phyloP scores from a whole-genome alignment of 176 grass and related monocot species.

The Oryza meridionalis region DNA sequence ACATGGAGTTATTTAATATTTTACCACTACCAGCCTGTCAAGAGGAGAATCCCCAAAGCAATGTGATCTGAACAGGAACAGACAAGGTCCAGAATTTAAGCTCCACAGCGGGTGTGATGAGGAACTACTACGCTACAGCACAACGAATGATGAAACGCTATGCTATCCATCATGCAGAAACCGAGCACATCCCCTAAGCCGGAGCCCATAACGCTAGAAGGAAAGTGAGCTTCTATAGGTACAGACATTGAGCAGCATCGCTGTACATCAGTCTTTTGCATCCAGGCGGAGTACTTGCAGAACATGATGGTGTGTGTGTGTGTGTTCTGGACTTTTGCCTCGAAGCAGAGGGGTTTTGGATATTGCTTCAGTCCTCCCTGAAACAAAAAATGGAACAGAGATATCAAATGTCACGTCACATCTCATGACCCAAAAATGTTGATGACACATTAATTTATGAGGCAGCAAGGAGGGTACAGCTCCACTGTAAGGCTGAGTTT shows the following conservation, averaged over 20 bases:
- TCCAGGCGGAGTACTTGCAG: conserved; percentile 8
- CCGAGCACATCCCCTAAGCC: conserved; percentile 16
- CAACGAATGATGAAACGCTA: conserved; percentile 2
- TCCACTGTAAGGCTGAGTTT: too few species aligned
- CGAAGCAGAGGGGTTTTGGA: neutral
- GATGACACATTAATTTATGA: conserved; percentile 12
- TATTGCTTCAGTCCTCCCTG: conserved; percentile 57
- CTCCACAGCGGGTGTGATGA: conserved; percentile 24
- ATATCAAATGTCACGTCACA: conserved; percentile 13
- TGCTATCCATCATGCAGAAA: conserved; percentile 27
- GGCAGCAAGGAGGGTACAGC: conserved; percentile 14
- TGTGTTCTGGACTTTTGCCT: conserved; percentile 23
- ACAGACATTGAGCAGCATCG: conserved; percentile 25
- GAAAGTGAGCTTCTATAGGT: conserved; percentile 26
- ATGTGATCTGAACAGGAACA: conserved; percentile 33
- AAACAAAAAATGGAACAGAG: neutral
- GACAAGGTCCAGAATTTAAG: conserved; percentile 34
- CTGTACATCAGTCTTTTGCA: conserved; percentile 42
- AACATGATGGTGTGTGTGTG: neutral
- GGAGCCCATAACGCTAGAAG: conserved; percentile 31
- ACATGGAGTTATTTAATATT: conserved; percentile 39
- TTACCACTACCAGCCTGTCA: conserved; percentile 16
- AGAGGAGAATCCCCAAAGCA: conserved; percentile 26
- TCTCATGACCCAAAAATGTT: neutral
- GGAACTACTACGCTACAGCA: conserved; percentile 14